These are phyloP conservation scores for Dissophora ornata DNA, from an alignment of 192 early-diverging fungal genomes.

Conservation along the genomic window DNA sequence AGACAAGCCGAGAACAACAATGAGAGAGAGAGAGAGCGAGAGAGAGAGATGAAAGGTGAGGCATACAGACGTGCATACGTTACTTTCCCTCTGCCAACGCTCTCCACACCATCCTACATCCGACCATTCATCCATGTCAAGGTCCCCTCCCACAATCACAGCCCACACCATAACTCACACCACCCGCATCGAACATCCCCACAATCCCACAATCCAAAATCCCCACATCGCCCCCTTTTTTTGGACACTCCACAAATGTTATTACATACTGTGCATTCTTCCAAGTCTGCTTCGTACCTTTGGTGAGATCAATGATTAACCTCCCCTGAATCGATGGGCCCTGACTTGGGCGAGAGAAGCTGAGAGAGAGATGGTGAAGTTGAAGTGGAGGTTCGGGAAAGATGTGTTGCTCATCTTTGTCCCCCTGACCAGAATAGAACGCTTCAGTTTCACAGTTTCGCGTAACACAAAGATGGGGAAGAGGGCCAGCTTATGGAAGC, in stretches of 20 bases:
- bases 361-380: neutral
- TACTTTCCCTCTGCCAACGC: neutral
- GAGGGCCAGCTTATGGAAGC: too few relatives aligned
- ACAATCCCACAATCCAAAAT: too few relatives aligned
- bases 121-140: neutral
- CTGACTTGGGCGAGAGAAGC: neutral
- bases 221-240: too few relatives aligned
- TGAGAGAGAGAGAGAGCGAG: neutral
- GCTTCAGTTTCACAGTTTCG: too few relatives aligned
- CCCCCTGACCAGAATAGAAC: conserved; percentile 4
- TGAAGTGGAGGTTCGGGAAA: neutral
- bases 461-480: too few relatives aligned
- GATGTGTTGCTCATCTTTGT: neutral
- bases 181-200: too few relatives aligned
- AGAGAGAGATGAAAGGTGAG: neutral
- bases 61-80: conserved; percentile 7
- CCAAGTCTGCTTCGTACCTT: neutral
- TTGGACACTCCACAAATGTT: too few relatives aligned
- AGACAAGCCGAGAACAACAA: neutral
- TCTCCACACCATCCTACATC: conserved; percentile 2
- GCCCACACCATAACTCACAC: neutral
- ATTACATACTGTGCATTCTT: too few relatives aligned
- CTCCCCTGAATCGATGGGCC: neutral
- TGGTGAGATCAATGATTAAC: neutral
- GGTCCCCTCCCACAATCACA: neutral